Evolutionary conservation across 495 filamentous ascomycete genomes (phyloP), one percentile per base, ranked within the genome.

Genomic region (Hyaloscypha variabilis): DNA sequence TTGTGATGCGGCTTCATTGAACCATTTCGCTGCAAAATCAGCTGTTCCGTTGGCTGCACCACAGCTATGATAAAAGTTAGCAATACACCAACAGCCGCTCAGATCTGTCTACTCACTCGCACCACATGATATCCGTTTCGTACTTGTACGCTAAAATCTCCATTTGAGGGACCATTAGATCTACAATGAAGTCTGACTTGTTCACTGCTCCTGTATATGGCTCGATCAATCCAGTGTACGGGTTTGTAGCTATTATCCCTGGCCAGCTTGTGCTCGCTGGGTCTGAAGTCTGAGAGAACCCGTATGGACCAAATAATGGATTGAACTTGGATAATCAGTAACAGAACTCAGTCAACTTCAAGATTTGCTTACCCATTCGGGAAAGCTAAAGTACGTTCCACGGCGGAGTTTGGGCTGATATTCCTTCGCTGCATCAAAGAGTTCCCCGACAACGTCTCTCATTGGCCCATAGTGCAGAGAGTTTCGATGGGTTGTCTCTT

Each of bases 101-200:
- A 10, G 30, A 5, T 34, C 10, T 4, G 10, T 34, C 26, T 31
- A 31, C 23, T 57, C 10, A 34, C 30, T 85, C 82, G 67, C 83
- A 85, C 83, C 83, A 86, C 79, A 87, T 82, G 46, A 87, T 84
- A 49, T 87, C 84, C 0, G 79, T 82, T 6, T 73, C 76, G 70
- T 79, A 79, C 19, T 74, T 66, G 50, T 77, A 78, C 2, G 83
- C 81, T 1, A 86, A 72, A 0, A 76, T 78, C 6, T 79, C 67
- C 82, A 86, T 85, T 59, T 85, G 76, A 4, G 83, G 83, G 0
- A 82, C 53, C 61, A 85, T 82, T 28, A 84, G 65, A 60, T 84
- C 80, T 0, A 69, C 28, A 26, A 87, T 73, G 68, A 79, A 87
- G 67, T 85, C 81, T 64, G 29, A n/a, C 24, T 51, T 52, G 14